Conservation (phyloP, 257 asterid genomes). For the Nicotiana otophora region DNA sequence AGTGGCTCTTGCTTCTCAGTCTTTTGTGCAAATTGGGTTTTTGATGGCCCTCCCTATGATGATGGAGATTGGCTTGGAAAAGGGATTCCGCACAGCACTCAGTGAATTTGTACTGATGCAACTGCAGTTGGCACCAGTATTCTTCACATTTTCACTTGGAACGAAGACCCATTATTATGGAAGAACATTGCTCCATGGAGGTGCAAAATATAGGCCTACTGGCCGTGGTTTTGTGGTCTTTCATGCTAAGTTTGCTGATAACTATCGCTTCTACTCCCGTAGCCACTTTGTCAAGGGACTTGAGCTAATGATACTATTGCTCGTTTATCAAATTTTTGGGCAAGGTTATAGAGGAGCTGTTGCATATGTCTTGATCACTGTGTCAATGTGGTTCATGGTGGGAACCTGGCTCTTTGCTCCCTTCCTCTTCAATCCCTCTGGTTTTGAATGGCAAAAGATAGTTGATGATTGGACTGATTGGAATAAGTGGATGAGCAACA, state of each 20-base stretch:
- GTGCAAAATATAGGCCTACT: conserved; percentile 87
- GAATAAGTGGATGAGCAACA: conserved; percentile 95
- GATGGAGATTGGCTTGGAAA: conserved; percentile 96
- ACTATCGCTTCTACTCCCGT: conserved; percentile 92
- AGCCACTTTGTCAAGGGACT: conserved; percentile 97
- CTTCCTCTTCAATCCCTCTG: conserved; percentile 95
- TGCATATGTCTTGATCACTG: conserved; percentile 75
- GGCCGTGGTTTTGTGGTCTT: conserved; percentile 99
- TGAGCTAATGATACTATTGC: conserved; percentile 75
- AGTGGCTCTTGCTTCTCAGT: conserved; percentile 91
- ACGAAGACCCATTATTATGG: conserved; percentile 92
- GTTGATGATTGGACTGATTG: conserved; percentile 99
- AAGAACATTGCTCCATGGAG: conserved; percentile 93
- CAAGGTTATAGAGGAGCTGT: conserved; percentile 60
- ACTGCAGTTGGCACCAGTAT: conserved; percentile 92
- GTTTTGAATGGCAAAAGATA: conserved; percentile 99
- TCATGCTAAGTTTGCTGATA: conserved; percentile 95
- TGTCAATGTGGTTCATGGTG: conserved; percentile 97
- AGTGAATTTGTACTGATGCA: conserved; percentile 95
- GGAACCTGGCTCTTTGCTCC: conserved; percentile 99
- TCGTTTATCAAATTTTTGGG: conserved; percentile 85
- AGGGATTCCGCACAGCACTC: conserved; percentile 87
- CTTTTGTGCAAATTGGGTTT: conserved; percentile 92
- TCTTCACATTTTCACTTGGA: conserved; percentile 95
- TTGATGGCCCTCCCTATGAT: conserved; percentile 98